These are phyloP conservation scores for Cordyceps farinosa DNA, from an alignment of 2,329 filamentous ascomycete genomes.

Conservation along the genomic window DNA sequence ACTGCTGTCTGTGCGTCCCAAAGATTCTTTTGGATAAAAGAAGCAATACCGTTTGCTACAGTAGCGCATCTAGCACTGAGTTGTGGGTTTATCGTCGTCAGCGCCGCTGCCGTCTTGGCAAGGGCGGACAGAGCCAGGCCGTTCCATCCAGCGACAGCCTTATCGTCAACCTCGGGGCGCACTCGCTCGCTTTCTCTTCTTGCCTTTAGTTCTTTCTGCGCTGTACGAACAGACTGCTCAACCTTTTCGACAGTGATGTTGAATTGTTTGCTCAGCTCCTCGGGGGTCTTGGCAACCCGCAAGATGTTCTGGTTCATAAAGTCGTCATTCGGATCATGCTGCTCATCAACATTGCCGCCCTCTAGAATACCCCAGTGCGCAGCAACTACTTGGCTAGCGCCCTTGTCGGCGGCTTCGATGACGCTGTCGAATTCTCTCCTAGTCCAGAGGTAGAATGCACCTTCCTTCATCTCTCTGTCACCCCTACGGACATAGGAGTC, in stretches of 20 bases:
- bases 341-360: slow-evolving; percentile 79
- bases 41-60: slow-evolving; percentile 64
- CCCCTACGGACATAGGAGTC: slow-evolving; percentile 74
- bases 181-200: slow-evolving; percentile 72
- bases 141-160: slow-evolving; percentile 84
- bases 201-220: slow-evolving; percentile 63
- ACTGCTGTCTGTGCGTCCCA: slow-evolving; percentile 62
- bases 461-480: slow-evolving; percentile 80
- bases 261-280: slow-evolving; percentile 71
- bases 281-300: slow-evolving; percentile 63
- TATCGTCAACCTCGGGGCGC: slow-evolving; percentile 77
- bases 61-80: slow-evolving; percentile 58
- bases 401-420: slow-evolving; percentile 46
- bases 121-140: slow-evolving; percentile 82
- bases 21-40: slow-evolving; percentile 69
- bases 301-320: slow-evolving; percentile 93
- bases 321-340: slow-evolving; percentile 86
- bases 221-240: slow-evolving; percentile 61
- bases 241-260: slow-evolving; percentile 68
- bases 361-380: slow-evolving; percentile 80
- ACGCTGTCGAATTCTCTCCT: slow-evolving; percentile 78
- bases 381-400: slow-evolving; percentile 70
- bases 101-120: slow-evolving; percentile 66
- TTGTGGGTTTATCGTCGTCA: slow-evolving; percentile 57
- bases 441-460: slow-evolving; percentile 94